Percentiles rank a stretch among this genome's conserved stretches.
Evolutionary conservation across 257 asterid species (phyloP).

Genomic region (Ophiorrhiza pumila): DNA sequence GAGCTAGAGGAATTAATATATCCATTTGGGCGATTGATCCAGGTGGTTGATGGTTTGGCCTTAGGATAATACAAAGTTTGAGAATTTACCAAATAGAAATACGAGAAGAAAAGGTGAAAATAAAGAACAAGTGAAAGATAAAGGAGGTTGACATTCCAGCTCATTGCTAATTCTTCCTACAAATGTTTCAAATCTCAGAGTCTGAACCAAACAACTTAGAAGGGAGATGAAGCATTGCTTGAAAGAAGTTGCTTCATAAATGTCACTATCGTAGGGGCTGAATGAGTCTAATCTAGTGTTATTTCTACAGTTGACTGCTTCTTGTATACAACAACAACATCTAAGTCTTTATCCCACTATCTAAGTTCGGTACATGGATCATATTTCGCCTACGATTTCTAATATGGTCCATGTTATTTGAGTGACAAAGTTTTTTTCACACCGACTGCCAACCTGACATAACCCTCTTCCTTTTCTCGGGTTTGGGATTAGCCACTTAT

Average conservation of each 20-base stretch:
- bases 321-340: no score
- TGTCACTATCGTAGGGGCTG: no score
- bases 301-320: no score
- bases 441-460: no score
- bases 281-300: no score
- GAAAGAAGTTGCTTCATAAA: neutral
- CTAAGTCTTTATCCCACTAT: no score
- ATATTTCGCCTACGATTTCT: no score
- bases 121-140: neutral
- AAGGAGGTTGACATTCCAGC: neutral
- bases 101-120: neutral
- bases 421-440: no score
- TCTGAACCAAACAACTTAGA: neutral
- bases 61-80: slow-evolving; percentile 11
- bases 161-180: slow-evolving; percentile 1
- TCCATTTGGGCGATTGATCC: slow-evolving; percentile 3
- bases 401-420: no score
- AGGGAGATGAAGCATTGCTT: neutral
- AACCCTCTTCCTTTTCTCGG: no score
- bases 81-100: neutral
- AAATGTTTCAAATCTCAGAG: neutral
- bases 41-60: slow-evolving; percentile 22
- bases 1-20: neutral
- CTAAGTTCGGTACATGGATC: no score
- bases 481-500: no score